Evolutionary conservation across 306 rosid genomes (phyloP).

Genomic region (Gastrolobium bilobum): DNA sequence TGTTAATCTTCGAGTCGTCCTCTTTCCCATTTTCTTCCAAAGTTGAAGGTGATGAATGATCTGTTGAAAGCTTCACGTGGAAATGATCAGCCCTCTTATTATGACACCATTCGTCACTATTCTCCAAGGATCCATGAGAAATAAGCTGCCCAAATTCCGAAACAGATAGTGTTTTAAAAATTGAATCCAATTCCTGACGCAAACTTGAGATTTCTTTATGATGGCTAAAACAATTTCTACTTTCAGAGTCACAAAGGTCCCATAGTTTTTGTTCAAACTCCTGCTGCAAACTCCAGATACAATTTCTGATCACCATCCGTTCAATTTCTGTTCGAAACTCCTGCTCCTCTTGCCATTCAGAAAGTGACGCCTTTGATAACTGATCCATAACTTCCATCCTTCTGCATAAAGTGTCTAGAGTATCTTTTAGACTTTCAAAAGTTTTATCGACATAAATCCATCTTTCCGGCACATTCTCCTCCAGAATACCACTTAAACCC

Average conservation of each 20-base stretch:
- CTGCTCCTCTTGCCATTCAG: conserved; percentile 75
- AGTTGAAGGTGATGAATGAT: conserved; percentile 48
- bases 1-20: conserved; percentile 53
- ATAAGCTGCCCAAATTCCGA: conserved; percentile 69
- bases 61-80: conserved; percentile 58
- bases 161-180: conserved; percentile 63
- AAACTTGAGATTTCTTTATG: conserved; percentile 69
- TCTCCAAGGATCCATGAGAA: conserved; percentile 79
- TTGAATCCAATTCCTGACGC: conserved; percentile 71
- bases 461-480: conserved; percentile 64
- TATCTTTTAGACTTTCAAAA: conserved; percentile 58
- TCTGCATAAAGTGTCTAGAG: conserved; percentile 54
- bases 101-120: conserved; percentile 62
- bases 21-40: conserved; percentile 79
- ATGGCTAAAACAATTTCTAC: conserved; percentile 58
- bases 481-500: conserved; percentile 77
- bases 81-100: conserved; percentile 61
- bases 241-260: conserved; percentile 55
- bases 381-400: conserved; percentile 57
- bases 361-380: conserved; percentile 58
- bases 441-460: conserved; percentile 61
- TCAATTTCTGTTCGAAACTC: conserved; percentile 78
- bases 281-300: conserved; percentile 61
- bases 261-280: conserved; percentile 61
- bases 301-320: conserved; percentile 64